phyloP scores from a whole-genome alignment of 75 land plant species.

The Pinus tabuliformis region DNA sequence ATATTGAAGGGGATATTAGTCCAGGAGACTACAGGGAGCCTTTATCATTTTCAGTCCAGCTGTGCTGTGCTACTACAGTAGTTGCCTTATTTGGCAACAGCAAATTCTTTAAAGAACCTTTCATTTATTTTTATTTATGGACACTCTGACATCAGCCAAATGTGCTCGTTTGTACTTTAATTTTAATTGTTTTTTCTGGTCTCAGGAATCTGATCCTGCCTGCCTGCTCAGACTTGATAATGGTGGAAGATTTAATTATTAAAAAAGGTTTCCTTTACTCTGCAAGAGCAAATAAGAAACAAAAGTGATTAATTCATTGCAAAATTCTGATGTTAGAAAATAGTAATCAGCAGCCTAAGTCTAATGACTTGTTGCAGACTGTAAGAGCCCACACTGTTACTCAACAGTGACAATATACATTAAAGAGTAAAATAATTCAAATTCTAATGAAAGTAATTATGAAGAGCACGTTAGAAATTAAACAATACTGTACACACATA shows the following conservation, averaged over 20 bases:
- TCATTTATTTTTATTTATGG: slow-evolving; percentile 1
- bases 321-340: too few relatives aligned
- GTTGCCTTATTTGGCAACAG: not conserved
- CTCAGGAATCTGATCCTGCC: not conserved
- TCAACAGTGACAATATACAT: too few relatives aligned
- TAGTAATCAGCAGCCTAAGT: too few relatives aligned
- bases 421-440: too few relatives aligned
- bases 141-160: slow-evolving; percentile 1
- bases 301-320: too few relatives aligned
- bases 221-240: not conserved
- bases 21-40: slow-evolving; percentile 1
- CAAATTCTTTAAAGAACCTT: slow-evolving; percentile 1
- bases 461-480: too few relatives aligned
- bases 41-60: slow-evolving; percentile 4
- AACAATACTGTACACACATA: too few relatives aligned
- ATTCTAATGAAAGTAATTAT: too few relatives aligned
- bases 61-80: slow-evolving; percentile 9
- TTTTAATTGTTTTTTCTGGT: not conserved
- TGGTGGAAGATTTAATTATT: not conserved
- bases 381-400: too few relatives aligned
- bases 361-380: too few relatives aligned
- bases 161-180: not conserved
- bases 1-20: slow-evolving; percentile 2
- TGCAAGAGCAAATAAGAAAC: too few relatives aligned
- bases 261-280: too few relatives aligned